Evolutionary conservation across 208 protist species (phyloP), one percentile per base, ranked within the genome.

Genomic region (Acanthamoeba sp.): DNA sequence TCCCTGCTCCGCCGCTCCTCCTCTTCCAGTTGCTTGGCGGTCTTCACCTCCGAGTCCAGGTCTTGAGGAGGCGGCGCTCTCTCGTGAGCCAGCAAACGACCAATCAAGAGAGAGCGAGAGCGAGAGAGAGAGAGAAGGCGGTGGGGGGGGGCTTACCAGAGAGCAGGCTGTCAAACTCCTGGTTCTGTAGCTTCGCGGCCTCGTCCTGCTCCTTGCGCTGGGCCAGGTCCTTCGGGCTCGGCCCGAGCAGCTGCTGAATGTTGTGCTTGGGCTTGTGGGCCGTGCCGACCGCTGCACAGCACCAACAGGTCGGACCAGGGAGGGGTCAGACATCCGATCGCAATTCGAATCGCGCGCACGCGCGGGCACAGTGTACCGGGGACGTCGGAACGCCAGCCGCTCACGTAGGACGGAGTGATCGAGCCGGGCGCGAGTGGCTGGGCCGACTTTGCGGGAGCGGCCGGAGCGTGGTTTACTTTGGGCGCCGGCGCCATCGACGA

Each of bases 361-460:
- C 34, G 18, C 7, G 18, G 27, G 45, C 6, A 16, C 12, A 10
- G 18, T 5, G 38, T 85, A 85, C 76, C 76, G 4, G 85, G 85
- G 27, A 91, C 85, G 34, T 71, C 85, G 6, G 85, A 76, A 29
- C 38, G 32, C 85, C 85, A 91, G 27, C 85, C 85, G 57, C 85
- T 91, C 55, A 91, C 32, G 22, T 91, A 91, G 6, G 85, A 91
- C 4, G 85, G 76, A 20, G 76, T 85, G 42, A 85, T 85, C 2
- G 76, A 85, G 42, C 76, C 76, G 4, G 38, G 45, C 5, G 76
- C 76, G 2, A 59, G 40, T 20, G 45, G n/a, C 12, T 85, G 76
- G 45, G 76, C 76, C 22, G 45, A 20, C 20, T 59, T 57, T n/a
- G 36, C 10, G 42, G 42, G 9, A 2, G 22, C 38, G 22, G 45